Base-by-base conservation (phyloP, 75 land plant species). In the Azolla pinnata region DNA sequence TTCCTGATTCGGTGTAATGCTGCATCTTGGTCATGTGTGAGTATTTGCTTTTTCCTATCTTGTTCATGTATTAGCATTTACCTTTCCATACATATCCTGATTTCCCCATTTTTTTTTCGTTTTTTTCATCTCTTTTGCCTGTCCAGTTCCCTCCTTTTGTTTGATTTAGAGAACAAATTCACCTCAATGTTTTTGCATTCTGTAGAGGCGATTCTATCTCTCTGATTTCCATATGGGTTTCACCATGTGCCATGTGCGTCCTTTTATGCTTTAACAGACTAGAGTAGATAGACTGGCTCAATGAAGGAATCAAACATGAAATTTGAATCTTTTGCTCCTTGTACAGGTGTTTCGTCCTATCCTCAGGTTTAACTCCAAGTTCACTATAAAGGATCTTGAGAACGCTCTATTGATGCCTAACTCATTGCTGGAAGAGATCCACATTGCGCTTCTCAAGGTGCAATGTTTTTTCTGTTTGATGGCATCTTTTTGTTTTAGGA, bases 371-470 rank as follows among this genome's bases (percentile, higher is more conserved):
- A 38, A 38, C 14, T 14, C 14, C 42, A 38, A 65, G 21, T 65
- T 71, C 21, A 25, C 74, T 10, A 29, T 48, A 25, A 69, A 71
- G 19, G 74, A 71, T 19, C 14, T 71, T 53, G 74, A 71, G 62
- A 54, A 54, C 33, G 61, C 74, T 8, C 40, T 71, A 18, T 69
- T 71, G 3, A 28, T 29, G 10, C 67, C 68, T 21, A 71, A 71
- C 45, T 17, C 34, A 21, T 28, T 55, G 21, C 54, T 71, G 31
- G 62, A 28, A 29, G 50, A 67, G 17, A 71, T 71, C 16, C 74
- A 71, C 62, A 58, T 65, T 29, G 74, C 53, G 14, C 33, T 71
- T 24, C 31, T 71, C 38, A 71, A 71, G 69, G 64, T 62, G 3
- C 20, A 3, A 4, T 24, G 33, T 38, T n/a, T n/a, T n/a, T n/a